Evolutionary conservation across 176 grass and related monocot genomes (phyloP).

Genomic region (Saccharum officinarum): DNA sequence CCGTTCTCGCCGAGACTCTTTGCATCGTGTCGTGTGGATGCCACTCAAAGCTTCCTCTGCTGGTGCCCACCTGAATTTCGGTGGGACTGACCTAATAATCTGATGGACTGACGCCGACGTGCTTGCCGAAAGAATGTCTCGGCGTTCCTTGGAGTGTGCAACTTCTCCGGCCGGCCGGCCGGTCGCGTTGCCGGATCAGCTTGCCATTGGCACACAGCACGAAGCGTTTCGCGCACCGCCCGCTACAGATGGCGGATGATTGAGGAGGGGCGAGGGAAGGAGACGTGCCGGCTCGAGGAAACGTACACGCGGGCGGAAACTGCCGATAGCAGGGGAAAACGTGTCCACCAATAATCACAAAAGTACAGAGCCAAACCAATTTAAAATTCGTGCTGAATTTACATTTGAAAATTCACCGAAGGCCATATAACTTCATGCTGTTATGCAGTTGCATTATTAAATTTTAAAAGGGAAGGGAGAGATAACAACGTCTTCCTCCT

Average conservation of each 20-base stretch:
- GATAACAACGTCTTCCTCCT: not conserved
- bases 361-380: not conserved
- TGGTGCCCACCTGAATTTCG: not conserved
- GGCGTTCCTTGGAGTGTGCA: slow-evolving; percentile 30
- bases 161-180: slow-evolving; percentile 6
- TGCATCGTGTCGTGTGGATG: slow-evolving; percentile 14
- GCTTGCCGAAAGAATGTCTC: not conserved
- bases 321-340: not conserved
- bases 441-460: not conserved
- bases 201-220: not conserved
- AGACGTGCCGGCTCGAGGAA: slow-evolving; percentile 21
- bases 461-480: not conserved
- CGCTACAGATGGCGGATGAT: not conserved
- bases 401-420: not conserved
- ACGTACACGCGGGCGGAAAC: not conserved
- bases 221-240: not conserved
- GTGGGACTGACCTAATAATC: not conserved
- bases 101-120: slow-evolving; percentile 12
- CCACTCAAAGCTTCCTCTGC: slow-evolving; percentile 20
- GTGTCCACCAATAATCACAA: not conserved
- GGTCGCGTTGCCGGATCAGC: not conserved
- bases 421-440: not conserved
- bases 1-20: not conserved
- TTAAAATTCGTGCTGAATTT: not conserved
- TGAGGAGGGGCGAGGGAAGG: too few relatives aligned